Percentiles rank a stretch among this genome's conserved stretches.
Conservation (phyloP, 805 yeast genomes). For the Clavispora carvajalis region DNA sequence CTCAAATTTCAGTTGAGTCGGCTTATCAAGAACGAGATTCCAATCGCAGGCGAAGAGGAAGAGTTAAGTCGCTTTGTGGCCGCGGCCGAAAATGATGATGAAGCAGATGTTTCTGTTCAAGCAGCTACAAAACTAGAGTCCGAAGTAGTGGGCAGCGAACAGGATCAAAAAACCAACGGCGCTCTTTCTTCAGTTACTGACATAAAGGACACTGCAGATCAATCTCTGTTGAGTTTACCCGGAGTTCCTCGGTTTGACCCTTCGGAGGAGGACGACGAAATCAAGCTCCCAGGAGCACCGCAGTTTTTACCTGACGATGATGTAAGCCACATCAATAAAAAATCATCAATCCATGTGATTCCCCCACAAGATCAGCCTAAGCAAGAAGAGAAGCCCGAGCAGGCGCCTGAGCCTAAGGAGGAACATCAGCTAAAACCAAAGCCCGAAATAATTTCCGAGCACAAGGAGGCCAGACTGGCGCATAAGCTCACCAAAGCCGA, state of each 20-base stretch:
- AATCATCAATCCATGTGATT: conserved; percentile 33
- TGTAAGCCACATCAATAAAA: conserved; percentile 30
- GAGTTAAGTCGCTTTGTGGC: conserved; percentile 24
- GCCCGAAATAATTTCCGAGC: background rate
- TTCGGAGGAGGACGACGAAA: conserved; percentile 11
- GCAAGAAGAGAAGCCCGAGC: background rate
- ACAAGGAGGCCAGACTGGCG: background rate
- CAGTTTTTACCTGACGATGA: conserved; percentile 38
- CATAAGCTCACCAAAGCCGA: conserved; percentile 27
- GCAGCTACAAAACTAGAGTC: no score
- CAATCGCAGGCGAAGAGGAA: conserved; percentile 20
- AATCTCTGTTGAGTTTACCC: conserved; percentile 21
- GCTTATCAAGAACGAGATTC: conserved; percentile 34
- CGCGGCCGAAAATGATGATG: background rate
- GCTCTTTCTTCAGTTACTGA: background rate
- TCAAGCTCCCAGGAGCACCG: conserved; percentile 40
- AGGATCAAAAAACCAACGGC: no score
- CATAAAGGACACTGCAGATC: background rate
- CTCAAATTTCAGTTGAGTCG: conserved; percentile 35
- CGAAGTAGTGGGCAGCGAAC: no score
- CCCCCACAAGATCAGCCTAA: conserved; percentile 14
- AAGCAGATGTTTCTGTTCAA: no score
- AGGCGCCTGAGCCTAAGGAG: background rate
- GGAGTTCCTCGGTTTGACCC: conserved; percentile 37
- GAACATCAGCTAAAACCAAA: background rate